Conservation (phyloP, 1,139 yeast species). For the Blastobotrys illinoisensis region DNA sequence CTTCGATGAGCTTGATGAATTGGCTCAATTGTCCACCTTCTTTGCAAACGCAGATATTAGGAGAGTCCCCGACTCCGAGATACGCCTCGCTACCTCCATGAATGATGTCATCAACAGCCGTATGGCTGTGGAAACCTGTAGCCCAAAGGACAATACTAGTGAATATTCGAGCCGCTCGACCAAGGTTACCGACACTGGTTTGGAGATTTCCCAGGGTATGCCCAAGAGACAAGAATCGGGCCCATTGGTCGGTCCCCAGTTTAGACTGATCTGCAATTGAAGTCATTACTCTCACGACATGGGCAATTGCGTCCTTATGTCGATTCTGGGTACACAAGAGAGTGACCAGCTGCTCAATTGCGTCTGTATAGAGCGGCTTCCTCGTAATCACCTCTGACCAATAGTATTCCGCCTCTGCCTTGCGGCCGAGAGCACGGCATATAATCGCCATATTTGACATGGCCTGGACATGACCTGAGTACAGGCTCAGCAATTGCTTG, state of each 20-base stretch:
- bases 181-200: slow-evolving; percentile 16
- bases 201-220: slow-evolving; percentile 29
- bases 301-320: slow-evolving; percentile 20
- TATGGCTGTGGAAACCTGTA: slow-evolving; percentile 6
- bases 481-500: slow-evolving; percentile 11
- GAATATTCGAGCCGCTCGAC: slow-evolving; percentile 20
- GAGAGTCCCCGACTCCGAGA: slow-evolving; percentile 1
- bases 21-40: not conserved
- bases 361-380: slow-evolving; percentile 26
- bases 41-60: not conserved
- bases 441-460: slow-evolving; percentile 24
- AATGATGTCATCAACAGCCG: not conserved
- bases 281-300: slow-evolving; percentile 14
- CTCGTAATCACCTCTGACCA: slow-evolving; percentile 21
- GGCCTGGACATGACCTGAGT: slow-evolving; percentile 22
- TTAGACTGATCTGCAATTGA: slow-evolving; percentile 11
- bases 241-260: slow-evolving; percentile 18
- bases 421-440: slow-evolving; percentile 15
- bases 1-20: not conserved
- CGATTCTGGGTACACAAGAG: slow-evolving; percentile 19
- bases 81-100: not conserved
- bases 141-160: slow-evolving; percentile 19
- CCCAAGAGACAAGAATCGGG: slow-evolving; percentile 24
- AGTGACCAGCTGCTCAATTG: slow-evolving; percentile 25
- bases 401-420: slow-evolving; percentile 19